phyloP scores from a whole-genome alignment of 108 stramenopile species.

The Thalassiosira profunda region DNA sequence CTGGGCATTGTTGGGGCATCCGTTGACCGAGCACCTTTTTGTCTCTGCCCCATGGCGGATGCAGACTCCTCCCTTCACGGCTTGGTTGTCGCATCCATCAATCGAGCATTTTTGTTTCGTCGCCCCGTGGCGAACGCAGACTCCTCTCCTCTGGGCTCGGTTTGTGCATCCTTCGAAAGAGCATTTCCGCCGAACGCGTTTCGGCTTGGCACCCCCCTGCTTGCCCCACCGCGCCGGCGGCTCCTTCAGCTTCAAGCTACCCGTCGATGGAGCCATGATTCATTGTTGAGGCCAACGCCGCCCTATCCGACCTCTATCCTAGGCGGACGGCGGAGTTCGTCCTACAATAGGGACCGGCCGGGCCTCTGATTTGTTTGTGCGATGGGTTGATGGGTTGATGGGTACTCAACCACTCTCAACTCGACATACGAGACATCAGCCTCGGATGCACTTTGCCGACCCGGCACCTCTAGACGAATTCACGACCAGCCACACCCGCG shows the following conservation, averaged over 20 bases:
- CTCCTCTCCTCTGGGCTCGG: background rate
- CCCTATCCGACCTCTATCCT: background rate
- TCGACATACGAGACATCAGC: no score
- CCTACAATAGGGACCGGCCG: no score
- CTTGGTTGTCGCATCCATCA: slow-evolving; percentile 5
- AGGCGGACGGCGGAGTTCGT: background rate
- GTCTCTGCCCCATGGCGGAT: background rate
- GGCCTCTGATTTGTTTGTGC: no score
- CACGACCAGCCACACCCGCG: no score
- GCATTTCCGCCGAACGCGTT: no score
- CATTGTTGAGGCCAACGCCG: background rate
- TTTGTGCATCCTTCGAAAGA: background rate
- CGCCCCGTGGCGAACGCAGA: background rate
- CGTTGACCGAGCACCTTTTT: background rate
- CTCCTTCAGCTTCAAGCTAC: no score
- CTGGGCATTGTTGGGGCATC: background rate
- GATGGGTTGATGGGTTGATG: no score
- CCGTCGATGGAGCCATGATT: no score
- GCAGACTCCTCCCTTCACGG: slow-evolving; percentile 10
- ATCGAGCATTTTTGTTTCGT: background rate
- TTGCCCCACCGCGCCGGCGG: background rate
- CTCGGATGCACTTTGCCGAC: no score
- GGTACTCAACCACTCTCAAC: no score
- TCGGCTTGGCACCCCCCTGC: background rate
- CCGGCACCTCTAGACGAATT: no score